phyloP scores from a whole-genome alignment of 106 monocot genomes.

The Dioscorea dumetorum region DNA sequence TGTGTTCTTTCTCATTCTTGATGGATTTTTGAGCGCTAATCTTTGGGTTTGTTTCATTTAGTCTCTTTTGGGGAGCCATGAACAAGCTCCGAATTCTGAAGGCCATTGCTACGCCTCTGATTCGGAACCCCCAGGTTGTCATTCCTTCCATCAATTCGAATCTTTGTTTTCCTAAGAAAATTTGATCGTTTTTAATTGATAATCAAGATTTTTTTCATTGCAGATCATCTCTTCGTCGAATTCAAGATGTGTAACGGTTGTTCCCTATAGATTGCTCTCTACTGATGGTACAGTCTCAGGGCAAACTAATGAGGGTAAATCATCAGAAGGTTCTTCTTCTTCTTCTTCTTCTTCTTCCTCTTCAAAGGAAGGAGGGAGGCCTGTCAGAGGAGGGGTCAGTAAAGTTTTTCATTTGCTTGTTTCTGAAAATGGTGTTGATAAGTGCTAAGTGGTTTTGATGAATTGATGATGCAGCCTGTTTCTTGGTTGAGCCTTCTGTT shows the following conservation, averaged over 20 bases:
- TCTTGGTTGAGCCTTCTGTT: slow-evolving; percentile 89
- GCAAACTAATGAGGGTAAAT: slow-evolving; percentile 4
- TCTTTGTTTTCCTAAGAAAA: no score
- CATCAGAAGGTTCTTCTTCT: background rate
- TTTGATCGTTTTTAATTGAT: no score
- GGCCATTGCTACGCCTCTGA: no score
- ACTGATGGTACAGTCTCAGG: slow-evolving; percentile 13
- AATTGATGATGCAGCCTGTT: slow-evolving; percentile 58
- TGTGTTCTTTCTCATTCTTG: no score
- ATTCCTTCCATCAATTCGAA: no score
- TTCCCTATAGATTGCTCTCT: slow-evolving; percentile 3
- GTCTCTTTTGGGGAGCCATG: no score
- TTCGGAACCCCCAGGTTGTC: no score
- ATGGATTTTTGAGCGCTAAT: no score
- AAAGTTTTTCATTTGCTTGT: background rate
- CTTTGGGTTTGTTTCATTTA: no score
- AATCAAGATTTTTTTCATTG: no score
- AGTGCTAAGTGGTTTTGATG: background rate
- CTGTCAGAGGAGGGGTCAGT: slow-evolving; percentile 42
- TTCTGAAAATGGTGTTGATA: background rate
- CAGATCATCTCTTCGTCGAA: no score
- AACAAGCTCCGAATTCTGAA: no score
- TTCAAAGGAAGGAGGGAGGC: slow-evolving; percentile 14
- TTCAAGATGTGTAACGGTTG: background rate
- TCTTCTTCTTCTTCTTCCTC: background rate